These are phyloP conservation scores for Coemansia sp. DNA, from an alignment of 192 early-diverging fungal genomes.

Conservation along the genomic window DNA sequence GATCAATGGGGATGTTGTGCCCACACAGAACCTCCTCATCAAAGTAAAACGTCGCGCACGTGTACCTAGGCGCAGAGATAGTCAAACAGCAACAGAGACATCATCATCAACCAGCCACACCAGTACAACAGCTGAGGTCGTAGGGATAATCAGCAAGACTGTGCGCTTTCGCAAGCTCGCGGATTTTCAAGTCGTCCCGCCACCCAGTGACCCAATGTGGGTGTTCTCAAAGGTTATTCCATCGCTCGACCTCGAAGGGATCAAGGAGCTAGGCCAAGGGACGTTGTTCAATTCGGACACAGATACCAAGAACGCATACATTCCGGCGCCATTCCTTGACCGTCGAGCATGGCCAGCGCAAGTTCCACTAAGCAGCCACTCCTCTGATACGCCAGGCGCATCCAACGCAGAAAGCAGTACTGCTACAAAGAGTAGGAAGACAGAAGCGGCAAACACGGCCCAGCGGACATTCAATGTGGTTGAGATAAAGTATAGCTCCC, in stretches of 20 bases:
- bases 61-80: constrained; percentile 14
- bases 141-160: constrained; percentile 45
- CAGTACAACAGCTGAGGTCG: constrained; percentile 16
- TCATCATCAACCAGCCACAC: neutral
- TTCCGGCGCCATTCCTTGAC: constrained; percentile 52
- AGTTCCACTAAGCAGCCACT: constrained; percentile 2
- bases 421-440: neutral
- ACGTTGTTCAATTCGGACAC: constrained; percentile 15
- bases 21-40: constrained; percentile 41
- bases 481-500: constrained; percentile 11
- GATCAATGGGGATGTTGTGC: constrained; percentile 43
- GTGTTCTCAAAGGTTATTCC: constrained; percentile 4
- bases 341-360: constrained; percentile 32
- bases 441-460: neutral
- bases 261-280: constrained; percentile 24
- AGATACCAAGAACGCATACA: constrained; percentile 5
- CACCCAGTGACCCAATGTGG: constrained; percentile 26
- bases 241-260: constrained; percentile 26
- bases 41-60: constrained; percentile 43
- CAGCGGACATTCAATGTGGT: constrained; percentile 16
- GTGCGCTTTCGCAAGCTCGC: constrained; percentile 50
- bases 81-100: neutral
- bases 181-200: constrained; percentile 42
- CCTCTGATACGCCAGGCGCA: neutral
- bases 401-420: neutral